Conservation (phyloP, 495 filamentous ascomycete species). For the Trichoderma reesei region DNA sequence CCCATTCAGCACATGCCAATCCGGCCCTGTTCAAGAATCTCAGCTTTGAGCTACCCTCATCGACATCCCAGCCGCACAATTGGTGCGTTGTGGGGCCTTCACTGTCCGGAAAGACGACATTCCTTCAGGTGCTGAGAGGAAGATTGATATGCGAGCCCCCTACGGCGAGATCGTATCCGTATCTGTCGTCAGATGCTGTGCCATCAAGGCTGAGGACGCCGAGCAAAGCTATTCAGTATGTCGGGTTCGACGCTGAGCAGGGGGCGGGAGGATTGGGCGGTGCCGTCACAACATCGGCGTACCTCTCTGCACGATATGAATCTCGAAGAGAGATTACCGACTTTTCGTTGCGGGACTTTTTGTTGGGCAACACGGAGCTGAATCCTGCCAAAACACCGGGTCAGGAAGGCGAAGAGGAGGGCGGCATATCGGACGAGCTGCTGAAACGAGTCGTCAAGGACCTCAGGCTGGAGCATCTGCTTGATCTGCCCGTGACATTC, state of each 20-base stretch:
- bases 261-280: conserved; percentile 22
- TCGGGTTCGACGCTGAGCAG: conserved; percentile 65
- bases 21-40: conserved; percentile 60
- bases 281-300: conserved; percentile 50
- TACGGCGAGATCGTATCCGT: conserved; percentile 62
- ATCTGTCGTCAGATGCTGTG: conserved; percentile 56
- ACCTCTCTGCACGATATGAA: conserved; percentile 90
- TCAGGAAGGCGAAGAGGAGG: conserved; percentile 41
- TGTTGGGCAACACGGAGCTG: conserved; percentile 66
- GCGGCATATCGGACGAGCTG: conserved; percentile 30
- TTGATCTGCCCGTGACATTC: conserved; percentile 73
- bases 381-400: conserved; percentile 44
- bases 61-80: conserved; percentile 35
- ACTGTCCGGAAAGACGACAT: conserved; percentile 59
- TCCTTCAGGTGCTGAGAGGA: conserved; percentile 66
- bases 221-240: conserved; percentile 62
- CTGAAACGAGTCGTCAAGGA: conserved; percentile 54
- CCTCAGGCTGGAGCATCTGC: conserved; percentile 51
- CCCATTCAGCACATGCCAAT: conserved; percentile 35
- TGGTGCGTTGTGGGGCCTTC: conserved; percentile 73
- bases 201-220: conserved; percentile 43
- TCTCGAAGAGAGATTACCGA: conserved; percentile 76
- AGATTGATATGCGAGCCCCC: conserved; percentile 64
- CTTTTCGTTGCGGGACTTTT: conserved; percentile 69
- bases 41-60: conserved; percentile 53